Evolutionary conservation across 805 yeast species (phyloP).

Genomic region (Candida germanica): DNA sequence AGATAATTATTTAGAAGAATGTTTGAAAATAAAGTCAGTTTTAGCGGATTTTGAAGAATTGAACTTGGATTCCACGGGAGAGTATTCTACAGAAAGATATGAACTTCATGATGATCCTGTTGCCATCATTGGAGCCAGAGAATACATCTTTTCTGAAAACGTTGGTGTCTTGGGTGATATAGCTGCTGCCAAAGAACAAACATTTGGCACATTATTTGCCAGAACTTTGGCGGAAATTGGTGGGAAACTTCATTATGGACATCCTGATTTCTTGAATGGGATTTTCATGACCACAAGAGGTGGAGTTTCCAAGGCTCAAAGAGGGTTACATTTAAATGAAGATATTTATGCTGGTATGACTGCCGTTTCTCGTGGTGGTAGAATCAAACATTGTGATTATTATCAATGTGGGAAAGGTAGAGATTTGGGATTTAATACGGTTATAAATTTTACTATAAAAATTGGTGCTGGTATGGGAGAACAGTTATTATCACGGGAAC

Average conservation of each 20-base stretch:
- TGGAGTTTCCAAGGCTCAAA: slow-evolving; percentile 93
- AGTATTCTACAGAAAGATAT: slow-evolving; percentile 52
- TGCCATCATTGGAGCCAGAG: slow-evolving; percentile 94
- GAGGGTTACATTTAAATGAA: slow-evolving; percentile 87
- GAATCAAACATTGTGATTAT: slow-evolving; percentile 92
- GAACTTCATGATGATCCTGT: slow-evolving; percentile 38
- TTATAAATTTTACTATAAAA: slow-evolving; percentile 88
- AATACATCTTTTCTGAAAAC: slow-evolving; percentile 89
- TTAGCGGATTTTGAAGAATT: slow-evolving; percentile 89
- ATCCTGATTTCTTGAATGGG: slow-evolving; percentile 91
- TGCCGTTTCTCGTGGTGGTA: slow-evolving; percentile 85
- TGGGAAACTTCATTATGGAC: slow-evolving; percentile 93
- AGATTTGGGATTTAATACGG: slow-evolving; percentile 90
- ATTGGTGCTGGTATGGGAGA: slow-evolving; percentile 99
- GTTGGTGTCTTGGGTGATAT: slow-evolving; percentile 92
- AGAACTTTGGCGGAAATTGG: slow-evolving; percentile 92
- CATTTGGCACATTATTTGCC: slow-evolving; percentile 94
- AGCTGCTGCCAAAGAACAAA: slow-evolving; percentile 97
- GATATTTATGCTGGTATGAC: slow-evolving; percentile 96
- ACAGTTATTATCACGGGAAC: slow-evolving; percentile 87
- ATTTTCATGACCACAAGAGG: slow-evolving; percentile 94
- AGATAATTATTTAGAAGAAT: slow-evolving; percentile 92
- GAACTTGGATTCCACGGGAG: slow-evolving; percentile 47
- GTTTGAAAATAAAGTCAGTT: slow-evolving; percentile 83
- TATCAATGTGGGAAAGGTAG: slow-evolving; percentile 97